Evolutionary conservation across 1,139 yeast species (phyloP), one percentile per base, ranked within the genome.

Genomic region (Taphrina betulina): DNA sequence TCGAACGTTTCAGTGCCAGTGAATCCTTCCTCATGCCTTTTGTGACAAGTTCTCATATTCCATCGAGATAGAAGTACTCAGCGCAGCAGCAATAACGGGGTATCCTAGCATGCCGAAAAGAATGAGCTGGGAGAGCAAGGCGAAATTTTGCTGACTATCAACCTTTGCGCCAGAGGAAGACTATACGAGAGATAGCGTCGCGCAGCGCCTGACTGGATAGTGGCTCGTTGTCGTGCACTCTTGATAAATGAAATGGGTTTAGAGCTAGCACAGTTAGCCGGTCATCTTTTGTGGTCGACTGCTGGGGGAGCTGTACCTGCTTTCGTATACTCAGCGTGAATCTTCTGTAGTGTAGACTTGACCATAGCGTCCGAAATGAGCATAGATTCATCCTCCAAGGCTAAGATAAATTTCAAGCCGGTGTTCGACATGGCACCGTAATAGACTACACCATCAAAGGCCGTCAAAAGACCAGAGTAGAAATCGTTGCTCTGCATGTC

Each of bases 401-500:
- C 46, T 14, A 50, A 12, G 41, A 73, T 62, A 14, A 71, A 63
- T 60, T 71, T 73, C 31, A 71, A 68, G 23, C 68, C 67, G 8
- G 77, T 73, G 58, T 72, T 73, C 2, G 73, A 64, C 40, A 72
- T 63, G 53, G 67, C 61, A 1, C 76, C 76, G 57, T 73, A 73
- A 2, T 73, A 73, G 0, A 75, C 75, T 7, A 72, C 65, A 5
- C 73, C 75, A 35, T 72, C 74, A 54, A 72, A 75, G 1, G 72
- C 73, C 23, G 72, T 61, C 38, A 73, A 63, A 38, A 72, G 61
- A 0, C 70, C 69, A 43, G 65, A 68, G 52, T 70, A 72, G 7
- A 71, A 65, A 53, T 72, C 73, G 4, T 60, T 50, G 16, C 57
- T 35, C 31, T 57, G 53, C 4, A 19, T 19, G 24, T 33, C 29